phyloP scores from a whole-genome alignment of 306 rosid genomes.

The Macrotyloma uniflorum region DNA sequence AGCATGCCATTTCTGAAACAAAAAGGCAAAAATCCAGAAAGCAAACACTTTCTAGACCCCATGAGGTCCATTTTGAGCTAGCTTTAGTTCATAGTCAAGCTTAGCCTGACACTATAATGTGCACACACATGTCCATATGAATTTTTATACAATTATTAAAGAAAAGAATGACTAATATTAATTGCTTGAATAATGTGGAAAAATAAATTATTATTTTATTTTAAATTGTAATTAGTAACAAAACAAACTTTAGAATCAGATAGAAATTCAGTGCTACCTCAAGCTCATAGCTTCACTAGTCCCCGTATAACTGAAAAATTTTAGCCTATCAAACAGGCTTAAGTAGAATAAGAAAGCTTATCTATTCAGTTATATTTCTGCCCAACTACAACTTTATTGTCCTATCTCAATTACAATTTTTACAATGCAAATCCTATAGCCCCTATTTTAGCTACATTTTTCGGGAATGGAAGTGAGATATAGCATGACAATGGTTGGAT shows the following conservation, averaged over 20 bases:
- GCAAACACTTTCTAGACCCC: neutral
- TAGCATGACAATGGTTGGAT: neutral
- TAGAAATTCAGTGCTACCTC: conserved; percentile 2
- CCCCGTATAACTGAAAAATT: neutral
- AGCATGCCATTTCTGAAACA: neutral
- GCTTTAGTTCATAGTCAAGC: conserved; percentile 8
- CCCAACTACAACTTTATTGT: neutral
- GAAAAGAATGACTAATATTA: neutral
- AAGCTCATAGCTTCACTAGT: conserved; percentile 1
- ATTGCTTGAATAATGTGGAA: neutral
- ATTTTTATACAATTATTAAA: neutral
- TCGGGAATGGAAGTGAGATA: neutral
- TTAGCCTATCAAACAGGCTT: neutral
- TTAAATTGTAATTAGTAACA: neutral
- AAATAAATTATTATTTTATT: neutral
- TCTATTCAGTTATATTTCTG: neutral
- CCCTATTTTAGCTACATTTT: neutral
- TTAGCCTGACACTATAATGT: neutral
- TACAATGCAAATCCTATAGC: conserved; percentile 15
- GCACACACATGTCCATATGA: neutral
- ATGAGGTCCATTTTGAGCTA: conserved; percentile 11
- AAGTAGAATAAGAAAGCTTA: neutral
- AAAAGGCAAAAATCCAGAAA: conserved; percentile 10
- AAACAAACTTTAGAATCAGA: neutral
- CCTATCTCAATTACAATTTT: neutral